Base-by-base conservation (phyloP, 2,329 filamentous ascomycete genomes). In the Alternaria novae-zelandiae region DNA sequence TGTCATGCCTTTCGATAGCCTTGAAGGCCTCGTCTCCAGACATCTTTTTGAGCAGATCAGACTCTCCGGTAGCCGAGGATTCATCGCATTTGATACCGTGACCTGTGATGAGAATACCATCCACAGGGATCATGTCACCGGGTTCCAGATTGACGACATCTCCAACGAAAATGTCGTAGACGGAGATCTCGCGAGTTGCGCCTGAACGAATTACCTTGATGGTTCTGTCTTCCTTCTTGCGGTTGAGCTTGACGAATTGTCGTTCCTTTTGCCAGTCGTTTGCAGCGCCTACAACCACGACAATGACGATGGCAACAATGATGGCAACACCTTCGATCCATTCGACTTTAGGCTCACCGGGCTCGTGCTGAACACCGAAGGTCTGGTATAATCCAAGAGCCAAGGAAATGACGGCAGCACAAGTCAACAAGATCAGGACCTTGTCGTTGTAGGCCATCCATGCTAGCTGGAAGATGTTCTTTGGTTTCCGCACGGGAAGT, bases 401-500 rank as follows among this genome's bases (percentile, higher is more conserved):
- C 25, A 94, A 83, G 2, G 91, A 93, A 36, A 94, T 88, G n/a
- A 87, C 83, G 2, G 91, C 91, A 8, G 91, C 91, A 20, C 89
- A 83, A 1, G 82, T 74, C 55, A 74, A 49, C 28, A 74, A 59
- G 11, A 74, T 63, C 79, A 93, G 82, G 11, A 94, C 88, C 72
- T 94, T 94, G 79, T 94, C 91, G 74, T 94, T 93, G 80, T 92
- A 93, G 1, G 91, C 91, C 72, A 93, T 90, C 91, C 91, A 94
- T 66, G 92, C 91, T 45, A 94, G 81, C 72, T 89, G 84, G 64
- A 90, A 83, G 55, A 94, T 88, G 43, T 84, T 89, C 76, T 93
- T 93, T 23, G 89, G 83, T 72, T 91, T 91, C 71, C 87, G 87
- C 68, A 88, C 88, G 0, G 91, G 91, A 36, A 94, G 81, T 46